Conservation (phyloP, 805 yeast species). For the Starmerella riodocensis region DNA sequence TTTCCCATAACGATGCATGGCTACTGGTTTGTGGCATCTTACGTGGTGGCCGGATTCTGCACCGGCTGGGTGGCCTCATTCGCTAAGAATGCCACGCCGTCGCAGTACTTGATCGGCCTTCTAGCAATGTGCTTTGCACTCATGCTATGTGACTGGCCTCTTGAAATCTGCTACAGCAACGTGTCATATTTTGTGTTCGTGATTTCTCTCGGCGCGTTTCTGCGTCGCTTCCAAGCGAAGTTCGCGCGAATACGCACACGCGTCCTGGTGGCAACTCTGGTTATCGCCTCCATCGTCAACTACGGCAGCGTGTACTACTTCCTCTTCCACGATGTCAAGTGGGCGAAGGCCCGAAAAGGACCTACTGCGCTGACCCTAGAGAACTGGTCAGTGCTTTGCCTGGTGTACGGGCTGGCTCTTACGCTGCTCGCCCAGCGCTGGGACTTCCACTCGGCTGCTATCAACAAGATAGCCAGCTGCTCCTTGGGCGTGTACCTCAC, state of each 20-base stretch:
- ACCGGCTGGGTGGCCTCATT: constrained; percentile 10
- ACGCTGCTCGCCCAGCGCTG: constrained; percentile 3
- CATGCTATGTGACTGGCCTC: constrained; percentile 3
- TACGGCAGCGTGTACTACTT: constrained; percentile 6
- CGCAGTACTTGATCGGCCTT: constrained; percentile 6
- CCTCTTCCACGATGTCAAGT: constrained; percentile 1
- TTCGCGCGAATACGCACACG: constrained; percentile 4
- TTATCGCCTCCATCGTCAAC: background rate
- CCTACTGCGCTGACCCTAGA: constrained; percentile 9
- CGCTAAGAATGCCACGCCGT: constrained; percentile 4
- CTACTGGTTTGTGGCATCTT: constrained; percentile 13
- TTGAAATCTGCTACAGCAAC: constrained; percentile 6
- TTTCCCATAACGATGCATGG: constrained; percentile 6
- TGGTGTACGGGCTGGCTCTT: constrained; percentile 4
- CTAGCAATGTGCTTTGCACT: constrained; percentile 3
- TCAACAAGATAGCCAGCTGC: constrained; percentile 7
- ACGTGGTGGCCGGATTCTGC: constrained; percentile 5
- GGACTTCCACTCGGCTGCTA: background rate
- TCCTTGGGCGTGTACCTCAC: constrained; percentile 14
- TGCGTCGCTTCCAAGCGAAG: constrained; percentile 5
- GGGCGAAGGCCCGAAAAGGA: constrained; percentile 6
- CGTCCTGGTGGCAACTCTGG: background rate
- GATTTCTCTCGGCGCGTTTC: constrained; percentile 6
- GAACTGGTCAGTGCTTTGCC: constrained; percentile 6
- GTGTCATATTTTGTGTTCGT: constrained; percentile 10